Conservation (phyloP, 164 flowering plant species). For the Euptelea pleiosperma region DNA sequence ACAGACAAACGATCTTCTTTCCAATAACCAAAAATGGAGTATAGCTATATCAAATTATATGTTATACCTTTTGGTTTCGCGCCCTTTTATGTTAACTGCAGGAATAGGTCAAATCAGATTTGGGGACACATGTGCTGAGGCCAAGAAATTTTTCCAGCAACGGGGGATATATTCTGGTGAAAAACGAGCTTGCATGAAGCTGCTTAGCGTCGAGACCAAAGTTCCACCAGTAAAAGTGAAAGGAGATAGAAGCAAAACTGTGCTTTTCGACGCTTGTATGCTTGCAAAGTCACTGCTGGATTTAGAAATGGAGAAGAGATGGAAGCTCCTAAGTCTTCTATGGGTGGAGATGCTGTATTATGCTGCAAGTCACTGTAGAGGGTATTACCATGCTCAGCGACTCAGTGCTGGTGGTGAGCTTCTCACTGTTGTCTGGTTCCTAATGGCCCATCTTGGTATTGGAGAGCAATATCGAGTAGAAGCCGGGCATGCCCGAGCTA, state of each 20-base stretch:
- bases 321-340: not conserved
- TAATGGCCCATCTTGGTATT: slow-evolving; percentile 3
- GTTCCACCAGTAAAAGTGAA: slow-evolving; percentile 29
- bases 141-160: not conserved
- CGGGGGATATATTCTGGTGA: not conserved
- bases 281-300: not conserved
- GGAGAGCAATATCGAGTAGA: not conserved
- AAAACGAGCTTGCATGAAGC: not conserved
- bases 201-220: slow-evolving; percentile 14
- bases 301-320: not conserved
- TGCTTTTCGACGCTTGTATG: slow-evolving; percentile 23
- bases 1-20: not conserved
- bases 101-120: not conserved
- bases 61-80: slow-evolving; percentile 2
- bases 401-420: slow-evolving; percentile 3
- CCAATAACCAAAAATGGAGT: not conserved
- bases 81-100: not conserved
- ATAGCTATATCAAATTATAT: not conserved
- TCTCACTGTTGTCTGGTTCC: slow-evolving; percentile 3
- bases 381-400: slow-evolving; percentile 4
- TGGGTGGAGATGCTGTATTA: not conserved
- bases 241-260: slow-evolving; percentile 43
- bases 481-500: no score
- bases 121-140: no score
- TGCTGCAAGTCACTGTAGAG: not conserved